Evolutionary conservation across 2,329 filamentous ascomycete genomes (phyloP), one percentile per base, ranked within the genome.

Genomic region (Akanthomyces muscarius): DNA sequence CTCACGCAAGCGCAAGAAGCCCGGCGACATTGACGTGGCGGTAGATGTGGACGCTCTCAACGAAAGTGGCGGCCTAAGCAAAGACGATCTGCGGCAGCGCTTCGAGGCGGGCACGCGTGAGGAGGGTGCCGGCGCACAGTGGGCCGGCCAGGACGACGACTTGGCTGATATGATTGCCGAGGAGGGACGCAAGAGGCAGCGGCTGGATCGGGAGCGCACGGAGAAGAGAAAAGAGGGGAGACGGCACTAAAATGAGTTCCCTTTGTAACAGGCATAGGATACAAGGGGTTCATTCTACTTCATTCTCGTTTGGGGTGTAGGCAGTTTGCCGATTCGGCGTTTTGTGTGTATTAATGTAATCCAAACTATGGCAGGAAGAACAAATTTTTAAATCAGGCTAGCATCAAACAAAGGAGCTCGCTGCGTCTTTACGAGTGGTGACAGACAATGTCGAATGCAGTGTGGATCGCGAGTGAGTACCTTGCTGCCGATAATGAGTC

Each of bases 151-250:
- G 76, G 91, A 96, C 73, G 94, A 98, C 69, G 94, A 97, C 72
- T 77, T 99, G 63, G 94, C 89, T 70, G 91, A 97, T 71, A 96
- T 99, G 91, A 97, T 99, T 78, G 92, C 92, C 14, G 89, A 91
- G 71, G 95, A 98, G 78, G 92, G 88, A 72, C 85, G 92, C 67
- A 98, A 98, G 83, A 85, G 92, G 73, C 84, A 93, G 73, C 96
- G 93, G 83, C 86, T 90, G 67, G 93, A 97, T 69, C 88, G 91
- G 74, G 92, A 96, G 76, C 87, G 87, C 73, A 83, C 83, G 70
- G 83, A 86, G 66, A 88, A 89, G 80, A 84, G 79, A 75, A 86
- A 81, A 73, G 81, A 83, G 68, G 73, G 23, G 41, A 64, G 58
- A 36, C 30, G 56, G 11, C 25, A 60, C 18, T 61, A 44, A 52